Evolutionary conservation across 352 stramenopile genomes (phyloP).

Genomic region (Globisporangium okanoganense): DNA sequence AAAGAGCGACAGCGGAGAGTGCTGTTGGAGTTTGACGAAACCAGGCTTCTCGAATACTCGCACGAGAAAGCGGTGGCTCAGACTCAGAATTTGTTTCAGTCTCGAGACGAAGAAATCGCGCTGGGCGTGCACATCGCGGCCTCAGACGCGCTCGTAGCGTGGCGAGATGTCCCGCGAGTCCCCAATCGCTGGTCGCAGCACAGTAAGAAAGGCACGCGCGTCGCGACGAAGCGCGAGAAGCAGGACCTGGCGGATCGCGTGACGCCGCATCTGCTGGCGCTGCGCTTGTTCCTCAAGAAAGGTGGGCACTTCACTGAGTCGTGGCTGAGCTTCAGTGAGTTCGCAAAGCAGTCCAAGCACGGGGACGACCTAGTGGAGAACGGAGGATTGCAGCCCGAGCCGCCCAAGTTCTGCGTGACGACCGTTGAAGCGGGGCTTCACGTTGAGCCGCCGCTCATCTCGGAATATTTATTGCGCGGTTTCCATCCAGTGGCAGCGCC

Average conservation of each 20-base stretch:
- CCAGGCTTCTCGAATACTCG: constrained; percentile 22
- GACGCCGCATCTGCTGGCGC: constrained; percentile 34
- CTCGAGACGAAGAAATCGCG: constrained; percentile 40
- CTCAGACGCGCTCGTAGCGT: constrained; percentile 43
- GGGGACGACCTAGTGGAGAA: constrained; percentile 4
- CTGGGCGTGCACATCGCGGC: constrained; percentile 44
- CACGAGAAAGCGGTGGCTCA: constrained; percentile 18
- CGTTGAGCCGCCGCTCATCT: constrained; percentile 50
- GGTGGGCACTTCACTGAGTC: neutral
- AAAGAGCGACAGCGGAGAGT: constrained; percentile 38
- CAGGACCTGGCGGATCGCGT: constrained; percentile 29
- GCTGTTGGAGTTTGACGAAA: constrained; percentile 40
- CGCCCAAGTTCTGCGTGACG: constrained; percentile 44
- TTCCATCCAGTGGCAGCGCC: constrained; percentile 58
- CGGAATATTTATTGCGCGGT: constrained; percentile 71
- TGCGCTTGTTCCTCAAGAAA: constrained; percentile 22
- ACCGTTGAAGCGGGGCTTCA: constrained; percentile 50
- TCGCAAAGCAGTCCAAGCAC: constrained; percentile 10
- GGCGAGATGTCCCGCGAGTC: constrained; percentile 30
- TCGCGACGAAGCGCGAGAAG: constrained; percentile 30
- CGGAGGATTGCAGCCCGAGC: neutral
- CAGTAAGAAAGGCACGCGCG: constrained; percentile 12
- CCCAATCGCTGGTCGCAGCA: constrained; percentile 25
- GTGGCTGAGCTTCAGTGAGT: constrained; percentile 49
- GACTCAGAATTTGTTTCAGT: neutral